Base-by-base conservation (phyloP, 805 yeast genomes). In the Candida fluviatilis region DNA sequence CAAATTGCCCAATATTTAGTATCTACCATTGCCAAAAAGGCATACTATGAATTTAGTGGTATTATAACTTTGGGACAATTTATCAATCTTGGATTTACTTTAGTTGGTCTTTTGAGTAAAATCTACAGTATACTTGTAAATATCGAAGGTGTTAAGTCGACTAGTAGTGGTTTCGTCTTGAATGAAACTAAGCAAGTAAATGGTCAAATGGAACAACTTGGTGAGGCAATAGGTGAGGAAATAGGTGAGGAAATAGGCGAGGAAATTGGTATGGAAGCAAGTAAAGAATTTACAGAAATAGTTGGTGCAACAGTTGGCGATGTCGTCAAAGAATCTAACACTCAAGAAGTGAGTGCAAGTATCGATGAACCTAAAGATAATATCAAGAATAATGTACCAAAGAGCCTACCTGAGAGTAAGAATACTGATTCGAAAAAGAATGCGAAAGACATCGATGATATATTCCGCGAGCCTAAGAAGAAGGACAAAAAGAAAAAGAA, bases 21-120 rank as follows among this genome's bases (percentile, higher is more conserved):
- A 25, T 45, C 44, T 15, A 60, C 67, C 3, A 49, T 78, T 0
- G 52, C 64, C 23, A 73, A 71, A 5, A 60, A 62, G 21, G 75
- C 82, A 19, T 82, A 75, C 55, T 71, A 75, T 41, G 73, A 75
- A 10, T 83, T 85, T 50, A 80, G 82, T 55, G 74, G 80, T 1
- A 71, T 88, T 1, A 67, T 88, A 5, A 80, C 83, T 1, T 68
- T 58, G 41, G 95, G 90, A 0, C 95, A 89, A 52, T 88, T 84
- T 51, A 69, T 86, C 5, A 73, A 81, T 1, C 55, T 88, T 10
- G 95, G 95, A 2, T 70, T 88, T 45, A 76, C 84, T 0, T 57
- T 87, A 28, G 51, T 86, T 3, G 95, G 84, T 0, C 37, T 64
- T 14, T 48, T 78, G 27, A 71, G 84, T 2, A 67, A 71, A 37